A percentile compares a stretch with the other conserved stretches of the same genome.
Evolutionary conservation across 176 grass and related monocot genomes (phyloP).

Genomic region (Guadua angustifolia): DNA sequence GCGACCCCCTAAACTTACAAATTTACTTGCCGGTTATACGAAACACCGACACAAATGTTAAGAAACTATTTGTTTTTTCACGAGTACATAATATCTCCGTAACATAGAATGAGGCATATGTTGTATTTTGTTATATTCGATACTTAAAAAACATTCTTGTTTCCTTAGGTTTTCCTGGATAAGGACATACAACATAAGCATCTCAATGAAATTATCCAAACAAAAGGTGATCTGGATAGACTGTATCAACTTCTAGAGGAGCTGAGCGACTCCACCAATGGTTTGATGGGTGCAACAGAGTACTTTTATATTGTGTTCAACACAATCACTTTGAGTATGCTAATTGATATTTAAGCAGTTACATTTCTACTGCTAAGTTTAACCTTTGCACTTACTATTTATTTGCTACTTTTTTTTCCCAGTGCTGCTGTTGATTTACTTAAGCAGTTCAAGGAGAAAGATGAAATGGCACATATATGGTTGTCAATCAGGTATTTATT

Average conservation of each 20-base stretch:
- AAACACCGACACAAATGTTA: too few species aligned
- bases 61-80: background rate
- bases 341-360: constrained; percentile 28
- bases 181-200: constrained; percentile 59
- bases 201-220: constrained; percentile 61
- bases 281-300: constrained; percentile 78
- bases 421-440: constrained; percentile 76
- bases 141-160: constrained; percentile 24
- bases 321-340: constrained; percentile 73
- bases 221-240: constrained; percentile 80
- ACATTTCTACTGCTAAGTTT: constrained; percentile 49
- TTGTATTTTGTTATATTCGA: constrained; percentile 22
- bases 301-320: constrained; percentile 71
- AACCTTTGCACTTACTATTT: constrained; percentile 34
- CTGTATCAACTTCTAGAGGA: constrained; percentile 68
- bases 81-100: background rate
- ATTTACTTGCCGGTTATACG: too few species aligned
- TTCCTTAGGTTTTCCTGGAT: constrained; percentile 73
- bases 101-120: background rate
- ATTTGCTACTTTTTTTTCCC: constrained; percentile 36
- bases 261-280: constrained; percentile 69
- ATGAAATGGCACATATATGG: constrained; percentile 62
- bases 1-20: too few species aligned
- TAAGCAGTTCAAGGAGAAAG: constrained; percentile 73
- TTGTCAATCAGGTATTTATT: constrained; percentile 72